These are phyloP conservation scores for Fusarium anthophilum DNA, from an alignment of 2,329 filamentous ascomycete genomes.

Conservation along the genomic window DNA sequence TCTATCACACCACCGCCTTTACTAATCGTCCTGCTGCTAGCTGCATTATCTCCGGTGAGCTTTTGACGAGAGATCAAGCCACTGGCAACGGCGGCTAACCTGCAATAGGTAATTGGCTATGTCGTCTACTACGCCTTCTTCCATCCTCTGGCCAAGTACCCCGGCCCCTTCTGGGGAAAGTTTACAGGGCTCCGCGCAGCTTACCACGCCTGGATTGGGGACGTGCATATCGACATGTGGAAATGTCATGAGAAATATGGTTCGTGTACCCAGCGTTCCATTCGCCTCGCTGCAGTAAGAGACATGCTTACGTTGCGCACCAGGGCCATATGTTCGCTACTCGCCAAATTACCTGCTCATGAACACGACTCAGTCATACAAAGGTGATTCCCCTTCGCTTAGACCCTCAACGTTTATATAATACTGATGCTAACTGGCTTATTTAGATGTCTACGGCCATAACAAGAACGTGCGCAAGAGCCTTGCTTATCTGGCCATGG, in stretches of 20 bases:
- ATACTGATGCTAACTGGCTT: not conserved
- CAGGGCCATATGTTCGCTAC: not conserved
- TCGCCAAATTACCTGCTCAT: not conserved
- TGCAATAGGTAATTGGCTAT: not conserved
- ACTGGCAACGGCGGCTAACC: not conserved
- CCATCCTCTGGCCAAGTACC: conserved; percentile 33
- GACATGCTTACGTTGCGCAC: not conserved
- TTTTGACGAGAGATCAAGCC: not conserved
- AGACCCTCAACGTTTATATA: fast-evolving
- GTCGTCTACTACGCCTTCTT: conserved; percentile 17
- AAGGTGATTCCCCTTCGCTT: not conserved
- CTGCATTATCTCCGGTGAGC: not conserved
- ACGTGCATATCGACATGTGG: conserved; percentile 48
- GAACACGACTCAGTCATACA: not conserved
- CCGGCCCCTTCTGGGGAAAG: conserved; percentile 49
- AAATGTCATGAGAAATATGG: conserved; percentile 49
- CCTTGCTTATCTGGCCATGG: not conserved
- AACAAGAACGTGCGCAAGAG: not conserved
- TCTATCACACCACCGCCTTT: not conserved
- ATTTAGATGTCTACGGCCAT: not conserved
- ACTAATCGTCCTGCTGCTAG: not conserved
- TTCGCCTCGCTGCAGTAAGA: not conserved
- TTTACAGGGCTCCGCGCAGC: conserved; percentile 45
- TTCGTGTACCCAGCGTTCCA: not conserved
- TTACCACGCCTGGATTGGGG: conserved; percentile 49